Evolutionary conservation across 768 basidiomycete genomes (phyloP).

Genomic region (Cyclocybe cylindracea): DNA sequence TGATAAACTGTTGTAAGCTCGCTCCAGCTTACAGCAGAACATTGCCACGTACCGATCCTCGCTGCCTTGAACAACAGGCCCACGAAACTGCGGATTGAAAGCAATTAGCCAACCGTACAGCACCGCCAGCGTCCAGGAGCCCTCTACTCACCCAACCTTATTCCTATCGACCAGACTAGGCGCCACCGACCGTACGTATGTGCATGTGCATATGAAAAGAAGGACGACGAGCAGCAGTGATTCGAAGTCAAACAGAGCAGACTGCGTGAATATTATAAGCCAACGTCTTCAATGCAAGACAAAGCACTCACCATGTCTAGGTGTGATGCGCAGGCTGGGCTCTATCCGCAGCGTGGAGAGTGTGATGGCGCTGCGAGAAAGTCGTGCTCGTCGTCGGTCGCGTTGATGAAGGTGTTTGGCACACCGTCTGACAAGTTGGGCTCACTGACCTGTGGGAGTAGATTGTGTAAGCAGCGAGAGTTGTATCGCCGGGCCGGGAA

Average conservation of each 20-base stretch:
- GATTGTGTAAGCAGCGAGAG: too few species aligned
- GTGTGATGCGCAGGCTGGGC: too few species aligned
- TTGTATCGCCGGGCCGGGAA: too few species aligned
- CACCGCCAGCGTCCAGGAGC: background rate
- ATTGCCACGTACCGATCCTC: slow-evolving; percentile 72
- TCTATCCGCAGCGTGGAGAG: too few species aligned
- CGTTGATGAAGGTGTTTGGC: too few species aligned
- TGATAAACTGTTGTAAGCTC: background rate
- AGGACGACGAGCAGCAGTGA: slow-evolving; percentile 92
- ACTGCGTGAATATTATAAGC: slow-evolving; percentile 33
- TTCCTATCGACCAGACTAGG: slow-evolving; percentile 92
- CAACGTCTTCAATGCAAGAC: too few species aligned
- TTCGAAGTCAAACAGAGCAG: slow-evolving; percentile 98
- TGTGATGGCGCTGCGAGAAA: too few species aligned
- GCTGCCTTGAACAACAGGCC: slow-evolving; percentile 96
- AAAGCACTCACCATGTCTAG: too few species aligned
- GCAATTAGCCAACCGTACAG: slow-evolving; percentile 1
- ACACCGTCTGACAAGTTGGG: too few species aligned
- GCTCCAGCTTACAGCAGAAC: background rate
- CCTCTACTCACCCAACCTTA: slow-evolving; percentile 81
- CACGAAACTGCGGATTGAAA: slow-evolving; percentile 59
- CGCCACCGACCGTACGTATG: slow-evolving; percentile 88
- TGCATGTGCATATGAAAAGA: slow-evolving; percentile 94
- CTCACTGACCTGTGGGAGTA: too few species aligned
- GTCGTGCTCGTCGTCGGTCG: too few species aligned